Evolutionary conservation across 768 basidiomycete species (phyloP).

Genomic region (Rhizopogon sp.): DNA sequence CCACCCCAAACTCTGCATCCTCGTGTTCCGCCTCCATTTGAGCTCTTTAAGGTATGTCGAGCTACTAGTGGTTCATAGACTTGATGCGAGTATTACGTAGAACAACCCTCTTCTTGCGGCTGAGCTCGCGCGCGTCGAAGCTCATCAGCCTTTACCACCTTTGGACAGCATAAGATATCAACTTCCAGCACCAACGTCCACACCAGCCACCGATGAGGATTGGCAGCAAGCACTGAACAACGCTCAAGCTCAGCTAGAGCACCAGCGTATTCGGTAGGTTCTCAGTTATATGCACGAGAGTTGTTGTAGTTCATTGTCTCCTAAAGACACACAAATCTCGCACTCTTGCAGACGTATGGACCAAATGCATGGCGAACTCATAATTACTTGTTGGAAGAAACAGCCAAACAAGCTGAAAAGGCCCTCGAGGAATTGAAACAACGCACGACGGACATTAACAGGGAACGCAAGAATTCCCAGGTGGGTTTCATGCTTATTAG

Average conservation of each 20-base stretch:
- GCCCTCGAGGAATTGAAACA: slow-evolving; percentile 75
- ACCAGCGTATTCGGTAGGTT: slow-evolving; percentile 72
- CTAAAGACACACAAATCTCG: slow-evolving; percentile 74
- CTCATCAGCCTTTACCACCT: slow-evolving; percentile 56
- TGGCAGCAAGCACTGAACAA: slow-evolving; percentile 75
- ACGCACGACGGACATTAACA: slow-evolving; percentile 79
- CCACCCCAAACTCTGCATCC: slow-evolving; percentile 62
- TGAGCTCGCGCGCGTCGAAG: slow-evolving; percentile 71
- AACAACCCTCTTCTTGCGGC: slow-evolving; percentile 64
- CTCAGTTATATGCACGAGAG: background rate
- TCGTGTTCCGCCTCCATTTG: slow-evolving; percentile 56
- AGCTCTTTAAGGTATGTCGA: slow-evolving; percentile 64
- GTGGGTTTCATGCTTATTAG: slow-evolving; percentile 29
- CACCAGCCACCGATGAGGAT: slow-evolving; percentile 64
- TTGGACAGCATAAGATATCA: slow-evolving; percentile 74
- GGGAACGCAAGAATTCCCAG: slow-evolving; percentile 84
- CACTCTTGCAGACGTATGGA: slow-evolving; percentile 80
- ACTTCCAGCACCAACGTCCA: slow-evolving; percentile 59
- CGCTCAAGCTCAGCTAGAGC: slow-evolving; percentile 79
- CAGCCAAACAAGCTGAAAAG: slow-evolving; percentile 66
- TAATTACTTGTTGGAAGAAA: slow-evolving; percentile 82
- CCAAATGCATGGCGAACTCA: slow-evolving; percentile 89
- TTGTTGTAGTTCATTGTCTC: slow-evolving; percentile 7
- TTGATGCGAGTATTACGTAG: slow-evolving; percentile 30
- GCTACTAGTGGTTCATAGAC: background rate